Evolutionary conservation across 768 basidiomycete species (phyloP).

Genomic region (Harrya chromipes): DNA sequence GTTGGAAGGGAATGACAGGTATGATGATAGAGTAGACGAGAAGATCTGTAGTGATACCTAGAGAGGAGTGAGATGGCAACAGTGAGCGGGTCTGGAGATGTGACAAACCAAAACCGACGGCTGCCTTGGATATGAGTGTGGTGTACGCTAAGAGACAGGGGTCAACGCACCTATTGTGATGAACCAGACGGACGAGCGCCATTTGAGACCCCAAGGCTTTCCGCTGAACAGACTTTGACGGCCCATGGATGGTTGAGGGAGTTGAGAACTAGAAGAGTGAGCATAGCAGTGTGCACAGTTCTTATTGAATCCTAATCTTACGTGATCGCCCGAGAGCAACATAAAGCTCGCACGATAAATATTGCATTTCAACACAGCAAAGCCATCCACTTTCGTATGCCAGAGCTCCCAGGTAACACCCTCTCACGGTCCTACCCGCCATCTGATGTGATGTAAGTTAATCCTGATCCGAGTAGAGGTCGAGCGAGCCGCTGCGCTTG

Average conservation of each 20-base stretch:
- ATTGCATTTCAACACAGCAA: too few relatives aligned
- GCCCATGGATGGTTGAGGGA: slow-evolving; percentile 9
- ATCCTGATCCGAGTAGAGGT: slow-evolving; percentile 47
- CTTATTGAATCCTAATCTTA: slow-evolving; percentile 6
- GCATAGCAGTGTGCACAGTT: neutral
- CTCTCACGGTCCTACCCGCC: neutral
- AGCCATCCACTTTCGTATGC: slow-evolving; percentile 29
- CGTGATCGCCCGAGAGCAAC: neutral
- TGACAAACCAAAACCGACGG: slow-evolving; percentile 48
- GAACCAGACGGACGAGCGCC: slow-evolving; percentile 59
- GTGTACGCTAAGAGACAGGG: neutral
- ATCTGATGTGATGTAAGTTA: neutral
- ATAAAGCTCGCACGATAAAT: too few relatives aligned
- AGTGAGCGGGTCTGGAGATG: too few relatives aligned
- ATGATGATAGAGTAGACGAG: slow-evolving; percentile 62
- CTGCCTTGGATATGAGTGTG: slow-evolving; percentile 21
- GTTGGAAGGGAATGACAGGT: slow-evolving; percentile 62
- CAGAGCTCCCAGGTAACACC: slow-evolving; percentile 50
- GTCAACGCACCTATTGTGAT: slow-evolving; percentile 41
- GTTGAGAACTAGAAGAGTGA: too few relatives aligned
- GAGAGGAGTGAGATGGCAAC: neutral
- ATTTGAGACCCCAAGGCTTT: slow-evolving; percentile 46
- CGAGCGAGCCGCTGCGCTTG: slow-evolving; percentile 57
- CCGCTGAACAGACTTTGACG: neutral
- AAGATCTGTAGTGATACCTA: slow-evolving; percentile 46